These are phyloP conservation scores for Trichoderma asperelloides DNA, from an alignment of 495 filamentous ascomycete species.

Conservation along the genomic window DNA sequence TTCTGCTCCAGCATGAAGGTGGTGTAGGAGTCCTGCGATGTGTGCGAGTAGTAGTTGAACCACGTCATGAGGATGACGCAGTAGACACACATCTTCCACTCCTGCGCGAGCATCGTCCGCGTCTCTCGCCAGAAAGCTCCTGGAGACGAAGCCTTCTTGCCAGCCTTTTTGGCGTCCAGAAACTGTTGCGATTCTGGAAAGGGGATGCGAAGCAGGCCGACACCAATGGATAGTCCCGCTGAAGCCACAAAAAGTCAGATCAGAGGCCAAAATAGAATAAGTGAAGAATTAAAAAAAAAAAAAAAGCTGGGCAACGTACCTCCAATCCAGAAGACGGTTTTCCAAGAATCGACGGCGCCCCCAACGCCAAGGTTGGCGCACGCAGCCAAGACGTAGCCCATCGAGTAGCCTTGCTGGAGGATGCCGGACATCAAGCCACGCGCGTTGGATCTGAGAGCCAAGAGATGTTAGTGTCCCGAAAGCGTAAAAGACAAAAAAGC, in stretches of 20 bases:
- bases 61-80: conserved; percentile 64
- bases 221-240: conserved; percentile 52
- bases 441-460: conserved; percentile 36
- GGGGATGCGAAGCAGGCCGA: conserved; percentile 52
- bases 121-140: conserved; percentile 53
- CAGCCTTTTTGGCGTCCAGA: conserved; percentile 49
- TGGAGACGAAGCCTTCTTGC: conserved; percentile 37
- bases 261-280: too few species aligned
- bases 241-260: conserved; percentile 27
- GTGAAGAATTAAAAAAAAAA: neutral
- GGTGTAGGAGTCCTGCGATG: conserved; percentile 66
- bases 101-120: conserved; percentile 50
- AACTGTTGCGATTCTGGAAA: conserved; percentile 70
- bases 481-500: neutral
- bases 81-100: conserved; percentile 67
- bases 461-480: neutral
- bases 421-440: conserved; percentile 71
- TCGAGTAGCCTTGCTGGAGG: conserved; percentile 67
- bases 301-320: neutral
- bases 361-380: conserved; percentile 60
- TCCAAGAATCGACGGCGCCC: conserved; percentile 46
- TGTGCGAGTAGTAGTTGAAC: conserved; percentile 48
- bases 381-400: conserved; percentile 67
- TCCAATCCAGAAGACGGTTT: conserved; percentile 50
- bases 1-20: conserved; percentile 66